Conservation (phyloP, 257 asterid genomes). For the Nyctanthes arbortristis region DNA sequence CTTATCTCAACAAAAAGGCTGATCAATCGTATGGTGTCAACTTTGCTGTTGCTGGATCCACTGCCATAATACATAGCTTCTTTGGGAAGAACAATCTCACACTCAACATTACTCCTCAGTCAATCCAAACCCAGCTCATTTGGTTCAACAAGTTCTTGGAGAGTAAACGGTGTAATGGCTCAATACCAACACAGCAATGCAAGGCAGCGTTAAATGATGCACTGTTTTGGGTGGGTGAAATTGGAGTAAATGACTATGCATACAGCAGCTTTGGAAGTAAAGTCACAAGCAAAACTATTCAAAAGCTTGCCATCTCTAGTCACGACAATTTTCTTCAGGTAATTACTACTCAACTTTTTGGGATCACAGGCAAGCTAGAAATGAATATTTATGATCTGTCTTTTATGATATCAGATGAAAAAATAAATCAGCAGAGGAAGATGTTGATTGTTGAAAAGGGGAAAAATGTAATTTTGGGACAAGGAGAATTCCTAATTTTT, state of each 20-base stretch:
- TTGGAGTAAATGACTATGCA: constrained; percentile 76
- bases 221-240: constrained; percentile 76
- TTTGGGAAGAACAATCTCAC: constrained; percentile 54
- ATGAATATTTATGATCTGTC: neutral
- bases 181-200: constrained; percentile 38
- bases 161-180: constrained; percentile 47
- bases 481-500: neutral
- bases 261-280: constrained; percentile 47
- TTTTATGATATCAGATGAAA: neutral
- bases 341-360: neutral
- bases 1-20: constrained; percentile 45
- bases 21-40: constrained; percentile 48
- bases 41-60: constrained; percentile 78
- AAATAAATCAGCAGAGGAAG: too few relatives aligned
- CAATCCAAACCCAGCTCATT: constrained; percentile 56
- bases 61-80: constrained; percentile 70
- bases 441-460: too few relatives aligned
- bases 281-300: constrained; percentile 38
- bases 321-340: constrained; percentile 62
- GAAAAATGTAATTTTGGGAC: neutral
- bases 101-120: constrained; percentile 59
- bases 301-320: constrained; percentile 47
- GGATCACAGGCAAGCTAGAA: too few relatives aligned
- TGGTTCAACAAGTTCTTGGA: constrained; percentile 57
- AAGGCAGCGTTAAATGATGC: constrained; percentile 43